Base-by-base conservation (phyloP, 73 alveolate species). In the Blepharisma stoltei region DNA sequence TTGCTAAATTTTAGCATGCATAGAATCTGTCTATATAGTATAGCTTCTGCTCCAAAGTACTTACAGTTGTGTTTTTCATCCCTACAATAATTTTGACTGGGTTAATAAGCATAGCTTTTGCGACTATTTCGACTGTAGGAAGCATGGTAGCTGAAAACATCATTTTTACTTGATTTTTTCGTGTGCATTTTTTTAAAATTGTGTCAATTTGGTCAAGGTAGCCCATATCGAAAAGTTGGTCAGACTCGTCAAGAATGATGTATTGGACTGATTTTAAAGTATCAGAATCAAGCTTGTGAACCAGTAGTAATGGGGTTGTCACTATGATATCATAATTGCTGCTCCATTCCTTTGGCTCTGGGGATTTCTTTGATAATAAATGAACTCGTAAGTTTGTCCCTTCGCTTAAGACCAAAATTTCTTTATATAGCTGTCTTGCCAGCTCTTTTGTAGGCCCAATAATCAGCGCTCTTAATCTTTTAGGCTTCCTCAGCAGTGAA, bases 141-240 rank as follows among this genome's bases (percentile, higher is more conserved):
- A 89, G 86, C 90, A 96, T 85, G 5, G 99, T 96, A 7, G 99
- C 99, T 65, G 95, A 78, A 70, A 96, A 96, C 71, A 94, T 82
- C 71, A 81, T 79, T 80, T 94, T 92, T 78, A 69, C 77, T 43
- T 32, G 41, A 54, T 67, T 66, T 41, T 55, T 78, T 69, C 80
- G 65, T 50, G 83, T 78, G 11, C 86, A 71, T 75, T 71, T 66
- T 11, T 76, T 77, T 71, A 86, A 78, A 38, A 90, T 84, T 70
- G 78, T 81, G 37, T 88, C 82, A 23, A 86, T 83, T 44, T 77
- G 83, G 0, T 68, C 73, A 8, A 55, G 6, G 8, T 70, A 82
- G 7, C 93, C 97, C 81, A 92, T 78, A 46, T 92, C 95, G 53
- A 89, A 92, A 70, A 86, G 60, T 68, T 89, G 88, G 78, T 90